Evolutionary conservation across 495 filamentous ascomycete genomes (phyloP).

Genomic region (Tetracladium setigerum): DNA sequence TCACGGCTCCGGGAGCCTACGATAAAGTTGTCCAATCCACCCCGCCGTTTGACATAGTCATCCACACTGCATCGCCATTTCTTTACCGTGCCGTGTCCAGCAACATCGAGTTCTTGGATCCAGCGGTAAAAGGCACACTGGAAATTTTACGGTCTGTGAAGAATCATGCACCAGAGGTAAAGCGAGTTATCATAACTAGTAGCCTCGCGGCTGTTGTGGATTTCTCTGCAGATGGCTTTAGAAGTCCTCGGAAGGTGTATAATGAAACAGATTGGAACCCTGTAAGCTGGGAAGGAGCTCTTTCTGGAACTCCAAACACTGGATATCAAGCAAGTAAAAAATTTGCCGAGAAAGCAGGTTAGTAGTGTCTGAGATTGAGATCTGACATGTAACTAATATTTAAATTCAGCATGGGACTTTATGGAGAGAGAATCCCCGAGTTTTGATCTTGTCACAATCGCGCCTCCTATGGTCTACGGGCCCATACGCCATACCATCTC

Average conservation of each 20-base stretch:
- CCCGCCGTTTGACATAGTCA: constrained; percentile 28
- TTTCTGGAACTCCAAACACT: constrained; percentile 2
- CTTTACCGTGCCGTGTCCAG: constrained; percentile 17
- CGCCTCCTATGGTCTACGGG: constrained; percentile 14
- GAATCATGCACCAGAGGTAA: constrained; percentile 23
- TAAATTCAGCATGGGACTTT: constrained; percentile 11
- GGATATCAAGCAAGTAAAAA: constrained; percentile 17
- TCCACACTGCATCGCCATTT: constrained; percentile 35
- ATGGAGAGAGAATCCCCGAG: constrained; percentile 9
- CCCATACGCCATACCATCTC: constrained; percentile 6
- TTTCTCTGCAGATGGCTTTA: background rate
- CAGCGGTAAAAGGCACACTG: constrained; percentile 27
- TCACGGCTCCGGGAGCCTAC: constrained; percentile 26
- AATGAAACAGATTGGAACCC: constrained; percentile 15
- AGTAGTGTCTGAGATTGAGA: background rate
- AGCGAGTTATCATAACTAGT: constrained; percentile 31
- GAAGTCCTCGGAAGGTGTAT: constrained; percentile 7
- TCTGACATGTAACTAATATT: background rate
- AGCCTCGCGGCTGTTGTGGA: constrained; percentile 11
- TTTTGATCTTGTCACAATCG: constrained; percentile 13
- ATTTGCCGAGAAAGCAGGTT: constrained; percentile 12
- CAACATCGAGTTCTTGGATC: constrained; percentile 25
- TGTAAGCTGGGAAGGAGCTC: constrained; percentile 9
- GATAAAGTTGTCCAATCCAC: constrained; percentile 20
- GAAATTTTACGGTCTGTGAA: constrained; percentile 26